Evolutionary conservation across 306 rosid species (phyloP).

Genomic region (Luffa acutangula): DNA sequence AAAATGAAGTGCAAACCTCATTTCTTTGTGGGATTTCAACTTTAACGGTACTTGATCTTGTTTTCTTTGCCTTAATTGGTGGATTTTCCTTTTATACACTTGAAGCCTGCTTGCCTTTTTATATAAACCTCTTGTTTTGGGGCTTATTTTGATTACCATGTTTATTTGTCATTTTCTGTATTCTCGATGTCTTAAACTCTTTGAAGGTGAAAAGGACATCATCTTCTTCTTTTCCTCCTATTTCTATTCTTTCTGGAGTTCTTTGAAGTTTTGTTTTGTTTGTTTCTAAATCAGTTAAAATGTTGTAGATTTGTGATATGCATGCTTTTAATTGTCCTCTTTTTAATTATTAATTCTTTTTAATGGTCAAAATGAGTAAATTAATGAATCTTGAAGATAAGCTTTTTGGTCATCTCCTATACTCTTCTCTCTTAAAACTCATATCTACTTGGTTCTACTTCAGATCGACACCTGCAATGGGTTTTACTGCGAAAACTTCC

Average conservation of each 20-base stretch:
- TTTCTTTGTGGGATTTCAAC: slow-evolving; percentile 28
- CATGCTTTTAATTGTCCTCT: background rate
- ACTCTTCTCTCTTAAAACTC: background rate
- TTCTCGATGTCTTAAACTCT: background rate
- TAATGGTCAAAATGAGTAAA: background rate
- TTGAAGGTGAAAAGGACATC: background rate
- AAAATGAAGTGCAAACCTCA: background rate
- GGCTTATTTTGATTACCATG: background rate
- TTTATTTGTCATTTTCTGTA: background rate
- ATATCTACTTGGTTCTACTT: background rate
- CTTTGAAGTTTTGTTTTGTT: background rate
- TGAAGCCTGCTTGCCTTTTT: background rate
- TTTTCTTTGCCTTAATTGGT: slow-evolving; percentile 12
- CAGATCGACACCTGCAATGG: slow-evolving; percentile 93
- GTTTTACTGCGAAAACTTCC: slow-evolving; percentile 73
- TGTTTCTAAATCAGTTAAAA: background rate
- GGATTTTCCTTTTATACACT: slow-evolving; percentile 1
- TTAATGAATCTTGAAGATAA: background rate
- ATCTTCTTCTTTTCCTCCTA: background rate
- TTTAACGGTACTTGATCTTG: background rate
- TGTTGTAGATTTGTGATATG: background rate
- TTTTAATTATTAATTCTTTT: background rate
- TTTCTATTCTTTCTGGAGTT: background rate
- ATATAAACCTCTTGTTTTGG: background rate
- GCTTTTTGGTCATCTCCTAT: background rate